phyloP scores from a whole-genome alignment of 352 stramenopile genomes.

The Globisporangium nunn region DNA sequence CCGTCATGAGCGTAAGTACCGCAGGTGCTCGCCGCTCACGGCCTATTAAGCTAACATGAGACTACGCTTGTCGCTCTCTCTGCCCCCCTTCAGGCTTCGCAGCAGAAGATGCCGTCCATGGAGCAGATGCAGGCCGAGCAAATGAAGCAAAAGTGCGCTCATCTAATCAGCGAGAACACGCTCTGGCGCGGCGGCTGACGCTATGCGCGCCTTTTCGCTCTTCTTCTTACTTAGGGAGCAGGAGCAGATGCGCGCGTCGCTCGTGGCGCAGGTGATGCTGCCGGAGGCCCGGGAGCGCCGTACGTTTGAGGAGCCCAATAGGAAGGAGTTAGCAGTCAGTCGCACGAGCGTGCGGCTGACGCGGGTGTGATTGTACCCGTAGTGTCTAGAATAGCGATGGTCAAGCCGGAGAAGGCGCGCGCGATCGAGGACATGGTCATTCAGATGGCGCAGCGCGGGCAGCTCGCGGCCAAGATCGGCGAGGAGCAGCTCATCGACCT shows the following conservation, averaged over 20 bases:
- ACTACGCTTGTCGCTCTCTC: too few species aligned
- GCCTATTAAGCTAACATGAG: too few species aligned
- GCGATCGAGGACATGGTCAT: slow-evolving; percentile 84
- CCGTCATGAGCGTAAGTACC: too few species aligned
- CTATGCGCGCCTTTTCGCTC: too few species aligned
- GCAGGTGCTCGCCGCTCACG: too few species aligned
- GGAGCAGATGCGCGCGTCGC: slow-evolving; percentile 72
- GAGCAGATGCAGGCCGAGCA: slow-evolving; percentile 84
- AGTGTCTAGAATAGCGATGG: slow-evolving; percentile 86
- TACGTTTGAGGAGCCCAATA: slow-evolving; percentile 24
- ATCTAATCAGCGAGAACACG: too few species aligned
- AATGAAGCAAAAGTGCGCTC: slow-evolving; percentile 71
- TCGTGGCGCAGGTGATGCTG: slow-evolving; percentile 73
- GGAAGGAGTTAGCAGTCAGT: neutral
- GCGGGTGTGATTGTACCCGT: neutral
- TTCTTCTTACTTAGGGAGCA: slow-evolving; percentile 34
- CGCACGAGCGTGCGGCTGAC: too few species aligned
- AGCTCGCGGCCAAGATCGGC: slow-evolving; percentile 75
- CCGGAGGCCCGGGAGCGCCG: slow-evolving; percentile 70
- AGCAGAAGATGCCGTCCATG: slow-evolving; percentile 48
- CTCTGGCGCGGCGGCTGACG: too few species aligned
- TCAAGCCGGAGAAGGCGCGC: slow-evolving; percentile 83
- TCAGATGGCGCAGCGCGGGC: slow-evolving; percentile 81
- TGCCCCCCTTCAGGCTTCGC: neutral
- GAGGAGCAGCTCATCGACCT: slow-evolving; percentile 82